Conservation (phyloP, 495 filamentous ascomycete species). For the Talaromyces adpressus region DNA sequence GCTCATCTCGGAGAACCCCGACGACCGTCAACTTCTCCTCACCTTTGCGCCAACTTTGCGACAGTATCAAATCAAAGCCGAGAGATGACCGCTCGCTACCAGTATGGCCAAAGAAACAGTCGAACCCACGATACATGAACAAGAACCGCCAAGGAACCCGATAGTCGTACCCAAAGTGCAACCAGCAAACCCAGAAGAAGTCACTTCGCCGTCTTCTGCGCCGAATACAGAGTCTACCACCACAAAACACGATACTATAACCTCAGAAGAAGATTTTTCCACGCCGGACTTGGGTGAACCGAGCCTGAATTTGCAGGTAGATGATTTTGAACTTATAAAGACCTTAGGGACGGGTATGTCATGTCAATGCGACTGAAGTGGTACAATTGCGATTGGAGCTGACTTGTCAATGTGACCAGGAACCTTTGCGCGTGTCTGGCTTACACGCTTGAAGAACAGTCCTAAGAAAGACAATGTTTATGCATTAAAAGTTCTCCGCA, state of each 20-base stretch:
- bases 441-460: slow-evolving; percentile 59
- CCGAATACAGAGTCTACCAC: neutral
- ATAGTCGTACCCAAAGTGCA: slow-evolving; percentile 17
- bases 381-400: slow-evolving; percentile 11
- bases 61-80: neutral
- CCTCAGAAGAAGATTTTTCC: neutral
- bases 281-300: slow-evolving; percentile 25
- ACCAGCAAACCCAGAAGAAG: slow-evolving; percentile 18
- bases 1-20: neutral
- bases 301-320: slow-evolving; percentile 43
- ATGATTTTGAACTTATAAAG: slow-evolving; percentile 79
- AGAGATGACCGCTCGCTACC: slow-evolving; percentile 31
- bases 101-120: slow-evolving; percentile 39
- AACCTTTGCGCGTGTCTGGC: slow-evolving; percentile 93
- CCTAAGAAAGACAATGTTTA: slow-evolving; percentile 66
- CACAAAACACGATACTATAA: neutral
- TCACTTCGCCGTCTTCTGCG: neutral
- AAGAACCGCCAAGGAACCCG: slow-evolving; percentile 26
- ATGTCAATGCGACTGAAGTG: neutral
- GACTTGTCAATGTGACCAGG: slow-evolving; percentile 40
- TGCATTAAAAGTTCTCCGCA: slow-evolving; percentile 89
- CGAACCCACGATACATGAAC: slow-evolving; percentile 32
- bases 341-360: slow-evolving; percentile 79
- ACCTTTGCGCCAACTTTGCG: neutral
- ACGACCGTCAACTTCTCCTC: neutral